Evolutionary conservation across 257 asterid species (phyloP).

Genomic region (Buddleja alternifolia): DNA sequence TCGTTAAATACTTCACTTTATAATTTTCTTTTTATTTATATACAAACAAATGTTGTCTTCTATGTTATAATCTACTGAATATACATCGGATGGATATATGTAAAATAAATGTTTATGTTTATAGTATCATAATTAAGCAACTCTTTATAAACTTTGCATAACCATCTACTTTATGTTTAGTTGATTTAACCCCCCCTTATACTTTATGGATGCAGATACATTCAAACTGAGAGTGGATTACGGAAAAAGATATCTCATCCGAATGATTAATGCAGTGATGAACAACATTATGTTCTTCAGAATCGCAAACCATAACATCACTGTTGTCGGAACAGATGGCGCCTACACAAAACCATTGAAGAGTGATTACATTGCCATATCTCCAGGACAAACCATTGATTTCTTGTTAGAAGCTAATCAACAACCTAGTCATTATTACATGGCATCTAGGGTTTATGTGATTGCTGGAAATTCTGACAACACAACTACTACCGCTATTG

Average conservation of each 20-base stretch:
- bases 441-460: constrained; percentile 52
- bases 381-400: constrained; percentile 71
- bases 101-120: no score
- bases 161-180: no score
- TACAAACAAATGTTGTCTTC: no score
- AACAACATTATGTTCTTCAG: constrained; percentile 59
- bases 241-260: constrained; percentile 54
- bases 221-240: constrained; percentile 43
- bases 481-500: constrained; percentile 46
- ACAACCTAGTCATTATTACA: constrained; percentile 53
- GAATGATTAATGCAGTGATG: constrained; percentile 61
- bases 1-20: no score
- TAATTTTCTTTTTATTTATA: no score
- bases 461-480: constrained; percentile 17
- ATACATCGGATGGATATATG: no score
- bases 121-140: no score
- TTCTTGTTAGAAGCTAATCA: constrained; percentile 53
- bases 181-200: no score
- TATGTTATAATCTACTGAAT: no score
- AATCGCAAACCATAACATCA: constrained; percentile 54
- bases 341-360: constrained; percentile 49
- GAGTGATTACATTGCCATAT: constrained; percentile 44
- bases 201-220: constrained; percentile 53
- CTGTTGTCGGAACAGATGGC: constrained; percentile 63
- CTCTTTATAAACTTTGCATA: no score